phyloP scores from a whole-genome alignment of 2,329 filamentous ascomycete genomes.

The Shiraia sp. region DNA sequence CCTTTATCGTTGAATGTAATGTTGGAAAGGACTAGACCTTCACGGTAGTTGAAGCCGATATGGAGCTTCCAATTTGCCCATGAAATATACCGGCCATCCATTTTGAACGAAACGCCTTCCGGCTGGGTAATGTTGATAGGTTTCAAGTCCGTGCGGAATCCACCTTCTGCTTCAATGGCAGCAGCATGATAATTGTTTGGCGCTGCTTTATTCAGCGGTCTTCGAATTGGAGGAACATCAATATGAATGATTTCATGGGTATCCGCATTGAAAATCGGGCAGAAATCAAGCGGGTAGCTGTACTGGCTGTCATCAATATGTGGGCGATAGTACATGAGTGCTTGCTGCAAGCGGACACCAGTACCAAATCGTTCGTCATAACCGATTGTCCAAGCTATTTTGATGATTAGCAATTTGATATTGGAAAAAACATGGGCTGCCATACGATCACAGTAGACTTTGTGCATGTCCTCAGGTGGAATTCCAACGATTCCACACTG shows the following conservation, averaged over 20 bases:
- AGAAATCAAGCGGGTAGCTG: conserved; percentile 89
- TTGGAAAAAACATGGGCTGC: not conserved
- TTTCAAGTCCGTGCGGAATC: conserved; percentile 79
- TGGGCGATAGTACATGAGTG: conserved; percentile 93
- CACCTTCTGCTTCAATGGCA: conserved; percentile 72
- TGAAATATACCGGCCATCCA: conserved; percentile 72
- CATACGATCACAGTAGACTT: conserved; percentile 88
- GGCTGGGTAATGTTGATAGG: conserved; percentile 87
- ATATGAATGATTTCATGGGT: conserved; percentile 80
- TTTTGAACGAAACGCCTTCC: conserved; percentile 82
- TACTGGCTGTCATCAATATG: conserved; percentile 87
- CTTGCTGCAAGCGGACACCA: conserved; percentile 80
- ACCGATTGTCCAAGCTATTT: conserved; percentile 83
- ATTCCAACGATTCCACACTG: conserved; percentile 86
- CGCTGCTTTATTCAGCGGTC: conserved; percentile 71
- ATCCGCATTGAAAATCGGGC: conserved; percentile 84
- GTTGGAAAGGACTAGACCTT: conserved; percentile 88
- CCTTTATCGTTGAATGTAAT: conserved; percentile 87
- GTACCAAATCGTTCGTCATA: conserved; percentile 89
- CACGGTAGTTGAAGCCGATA: conserved; percentile 92
- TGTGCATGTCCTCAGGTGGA: conserved; percentile 82
- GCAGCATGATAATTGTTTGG: conserved; percentile 81
- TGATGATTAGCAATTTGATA: not conserved
- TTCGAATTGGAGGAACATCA: conserved; percentile 76
- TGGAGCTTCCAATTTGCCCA: conserved; percentile 97